These are phyloP conservation scores for Hyaloscypha variabilis DNA, from an alignment of 495 filamentous ascomycete genomes.

Conservation along the genomic window DNA sequence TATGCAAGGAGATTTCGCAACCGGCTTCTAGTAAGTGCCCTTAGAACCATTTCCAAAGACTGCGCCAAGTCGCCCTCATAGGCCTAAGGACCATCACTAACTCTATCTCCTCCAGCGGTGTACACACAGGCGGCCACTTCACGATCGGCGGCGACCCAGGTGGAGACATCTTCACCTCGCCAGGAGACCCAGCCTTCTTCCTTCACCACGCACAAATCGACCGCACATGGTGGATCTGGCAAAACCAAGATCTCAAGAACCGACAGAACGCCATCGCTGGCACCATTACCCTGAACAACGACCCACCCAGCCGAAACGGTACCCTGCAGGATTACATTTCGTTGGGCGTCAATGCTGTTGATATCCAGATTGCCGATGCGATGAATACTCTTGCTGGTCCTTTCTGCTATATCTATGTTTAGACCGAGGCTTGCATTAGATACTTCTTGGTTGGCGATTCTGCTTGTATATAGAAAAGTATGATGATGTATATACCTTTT, in stretches of 20 bases:
- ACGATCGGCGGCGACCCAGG: conserved; percentile 32
- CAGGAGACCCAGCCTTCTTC: conserved; percentile 71
- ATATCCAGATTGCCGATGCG: conserved; percentile 15
- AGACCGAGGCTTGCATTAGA: not conserved
- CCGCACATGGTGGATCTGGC: conserved; percentile 37
- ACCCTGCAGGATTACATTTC: conserved; percentile 26
- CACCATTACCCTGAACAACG: conserved; percentile 60
- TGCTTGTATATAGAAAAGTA: conserved; percentile 11
- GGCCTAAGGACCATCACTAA: not conserved
- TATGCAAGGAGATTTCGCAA: conserved; percentile 25
- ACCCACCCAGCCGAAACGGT: conserved; percentile 39
- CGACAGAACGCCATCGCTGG: conserved; percentile 52
- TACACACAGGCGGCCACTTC: conserved; percentile 30
- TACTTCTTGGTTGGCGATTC: not conserved
- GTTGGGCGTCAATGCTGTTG: conserved; percentile 19
- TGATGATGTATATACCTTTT: not conserved
- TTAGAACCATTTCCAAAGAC: too few relatives aligned
- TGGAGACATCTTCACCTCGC: conserved; percentile 56
- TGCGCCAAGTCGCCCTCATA: too few relatives aligned
- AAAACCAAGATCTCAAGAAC: conserved; percentile 55
- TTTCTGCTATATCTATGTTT: conserved; percentile 32
- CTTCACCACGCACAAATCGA: conserved; percentile 38
- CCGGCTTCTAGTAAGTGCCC: conserved; percentile 37
- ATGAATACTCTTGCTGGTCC: conserved; percentile 30
- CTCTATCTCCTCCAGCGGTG: conserved; percentile 45